phyloP scores from a whole-genome alignment of 192 early-diverging fungal genomes.

The Umbelopsis sp. region DNA sequence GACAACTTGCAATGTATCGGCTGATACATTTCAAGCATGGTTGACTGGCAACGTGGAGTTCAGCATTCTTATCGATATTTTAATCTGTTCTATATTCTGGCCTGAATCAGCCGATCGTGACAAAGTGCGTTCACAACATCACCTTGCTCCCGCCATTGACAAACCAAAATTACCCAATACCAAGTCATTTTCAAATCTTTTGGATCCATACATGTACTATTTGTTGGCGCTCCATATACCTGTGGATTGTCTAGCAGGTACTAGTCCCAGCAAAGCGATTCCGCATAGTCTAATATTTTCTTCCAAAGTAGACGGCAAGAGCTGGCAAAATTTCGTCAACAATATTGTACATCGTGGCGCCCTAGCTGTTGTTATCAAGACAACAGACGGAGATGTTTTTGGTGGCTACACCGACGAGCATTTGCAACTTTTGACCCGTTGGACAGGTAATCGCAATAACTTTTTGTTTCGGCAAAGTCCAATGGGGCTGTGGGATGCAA shows the following conservation, averaged over 20 bases:
- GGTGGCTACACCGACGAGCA: conserved; percentile 68
- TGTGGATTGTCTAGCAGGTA: conserved; percentile 16
- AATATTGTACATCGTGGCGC: conserved; percentile 44
- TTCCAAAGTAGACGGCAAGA: conserved; percentile 47
- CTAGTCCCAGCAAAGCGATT: conserved; percentile 11
- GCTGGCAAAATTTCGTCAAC: conserved; percentile 51
- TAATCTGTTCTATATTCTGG: conserved; percentile 14
- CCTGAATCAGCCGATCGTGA: background rate
- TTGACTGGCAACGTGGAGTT: background rate
- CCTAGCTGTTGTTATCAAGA: conserved; percentile 49
- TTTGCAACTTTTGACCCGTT: conserved; percentile 57
- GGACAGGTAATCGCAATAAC: conserved; percentile 60
- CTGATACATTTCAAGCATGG: conserved; percentile 1
- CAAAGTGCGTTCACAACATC: background rate
- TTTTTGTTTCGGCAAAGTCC: conserved; percentile 54
- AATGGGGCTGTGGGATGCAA: conserved; percentile 28
- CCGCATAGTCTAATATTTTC: conserved; percentile 45
- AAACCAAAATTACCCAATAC: background rate
- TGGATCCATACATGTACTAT: conserved; percentile 43
- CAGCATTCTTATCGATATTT: background rate
- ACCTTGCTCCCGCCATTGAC: background rate
- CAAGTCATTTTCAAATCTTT: conserved; percentile 36
- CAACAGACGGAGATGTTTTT: conserved; percentile 62
- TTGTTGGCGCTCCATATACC: conserved; percentile 33
- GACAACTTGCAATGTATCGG: background rate